phyloP scores from a whole-genome alignment of 2,329 filamentous ascomycete species.

The Lachnellula subtilissima region DNA sequence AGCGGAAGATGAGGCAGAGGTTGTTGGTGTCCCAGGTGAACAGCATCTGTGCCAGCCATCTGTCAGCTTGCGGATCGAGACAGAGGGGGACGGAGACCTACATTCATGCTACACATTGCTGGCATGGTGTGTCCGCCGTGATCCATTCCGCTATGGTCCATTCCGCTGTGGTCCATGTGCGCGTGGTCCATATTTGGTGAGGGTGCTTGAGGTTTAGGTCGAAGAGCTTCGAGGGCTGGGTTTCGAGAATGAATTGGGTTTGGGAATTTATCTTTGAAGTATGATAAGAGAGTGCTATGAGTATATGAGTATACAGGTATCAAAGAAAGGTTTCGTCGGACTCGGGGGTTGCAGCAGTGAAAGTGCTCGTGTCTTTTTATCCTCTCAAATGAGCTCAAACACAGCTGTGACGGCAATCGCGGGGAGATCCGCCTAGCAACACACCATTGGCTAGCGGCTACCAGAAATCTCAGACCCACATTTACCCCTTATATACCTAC shows the following conservation, averaged over 20 bases:
- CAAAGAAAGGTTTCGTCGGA: neutral
- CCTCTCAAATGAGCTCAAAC: conserved; percentile 15
- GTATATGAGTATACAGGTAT: neutral
- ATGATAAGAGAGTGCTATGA: neutral
- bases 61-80: neutral
- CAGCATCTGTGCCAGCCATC: conserved; percentile 66
- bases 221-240: conserved; percentile 9
- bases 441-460: too few species aligned
- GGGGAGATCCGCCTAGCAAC: neutral
- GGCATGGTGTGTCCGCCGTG: conserved; percentile 48
- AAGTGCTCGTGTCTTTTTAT: neutral
- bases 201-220: neutral
- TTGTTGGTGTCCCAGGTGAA: conserved; percentile 94
- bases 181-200: conserved; percentile 39
- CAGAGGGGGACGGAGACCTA: conserved; percentile 39
- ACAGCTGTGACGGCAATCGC: neutral
- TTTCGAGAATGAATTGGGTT: neutral
- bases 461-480: too few species aligned
- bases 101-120: conserved; percentile 84
- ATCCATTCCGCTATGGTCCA: conserved; percentile 47
- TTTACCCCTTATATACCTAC: too few species aligned
- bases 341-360: neutral
- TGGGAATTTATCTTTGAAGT: neutral
- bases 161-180: conserved; percentile 44
- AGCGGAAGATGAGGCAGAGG: conserved; percentile 91